These are phyloP conservation scores for Podospora anserina DNA, from an alignment of 495 filamentous ascomycete species.

Conservation along the genomic window DNA sequence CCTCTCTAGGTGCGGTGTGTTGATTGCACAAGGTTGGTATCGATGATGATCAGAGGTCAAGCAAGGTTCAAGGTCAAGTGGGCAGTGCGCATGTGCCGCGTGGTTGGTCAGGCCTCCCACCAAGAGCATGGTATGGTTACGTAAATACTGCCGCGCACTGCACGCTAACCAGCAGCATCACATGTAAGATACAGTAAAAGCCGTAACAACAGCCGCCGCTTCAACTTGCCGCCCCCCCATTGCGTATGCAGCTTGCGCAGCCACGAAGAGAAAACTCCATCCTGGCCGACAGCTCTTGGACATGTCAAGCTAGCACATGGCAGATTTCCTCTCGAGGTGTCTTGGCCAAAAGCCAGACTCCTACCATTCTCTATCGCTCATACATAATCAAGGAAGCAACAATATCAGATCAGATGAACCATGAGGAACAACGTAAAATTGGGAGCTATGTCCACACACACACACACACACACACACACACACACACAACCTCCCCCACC, in stretches of 20 bases:
- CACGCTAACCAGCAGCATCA: background rate
- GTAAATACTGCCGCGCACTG: background rate
- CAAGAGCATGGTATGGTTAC: background rate
- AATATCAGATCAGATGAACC: background rate
- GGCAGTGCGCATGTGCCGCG: conserved; percentile 21
- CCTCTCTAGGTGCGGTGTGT: background rate
- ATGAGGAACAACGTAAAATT: background rate
- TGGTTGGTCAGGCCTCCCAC: conserved; percentile 18
- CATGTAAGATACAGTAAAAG: background rate
- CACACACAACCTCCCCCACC: too few relatives aligned
- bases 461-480: background rate
- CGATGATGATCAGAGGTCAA: background rate
- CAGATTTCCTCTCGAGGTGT: background rate
- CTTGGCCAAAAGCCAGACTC: background rate
- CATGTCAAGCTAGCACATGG: background rate
- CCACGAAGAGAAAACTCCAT: conserved; percentile 9
- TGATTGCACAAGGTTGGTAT: background rate
- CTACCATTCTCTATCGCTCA: background rate
- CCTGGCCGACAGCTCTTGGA: background rate
- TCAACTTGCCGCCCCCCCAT: conserved; percentile 8
- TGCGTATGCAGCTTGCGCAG: conserved; percentile 28
- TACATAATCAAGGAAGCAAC: background rate
- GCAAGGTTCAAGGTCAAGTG: conserved; percentile 2
- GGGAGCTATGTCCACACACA: background rate
- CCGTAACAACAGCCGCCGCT: background rate